Evolutionary conservation across 2,329 filamentous ascomycete species (phyloP).

Genomic region (Cladobotryum mycophilum): DNA sequence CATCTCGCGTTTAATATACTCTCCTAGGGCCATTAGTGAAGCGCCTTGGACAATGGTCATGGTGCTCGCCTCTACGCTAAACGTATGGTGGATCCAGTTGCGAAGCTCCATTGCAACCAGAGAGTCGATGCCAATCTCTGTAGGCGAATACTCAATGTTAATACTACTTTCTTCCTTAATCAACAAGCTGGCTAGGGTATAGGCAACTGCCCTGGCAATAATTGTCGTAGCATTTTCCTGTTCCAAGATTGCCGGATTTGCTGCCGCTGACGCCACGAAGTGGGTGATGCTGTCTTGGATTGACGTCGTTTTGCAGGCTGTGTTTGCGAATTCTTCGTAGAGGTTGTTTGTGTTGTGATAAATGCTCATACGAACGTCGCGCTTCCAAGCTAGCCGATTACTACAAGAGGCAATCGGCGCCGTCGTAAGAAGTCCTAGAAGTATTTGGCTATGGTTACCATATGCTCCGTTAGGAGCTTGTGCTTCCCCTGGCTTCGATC

Average conservation of each 20-base stretch:
- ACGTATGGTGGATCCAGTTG: constrained; percentile 16
- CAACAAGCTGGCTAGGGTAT: constrained; percentile 9
- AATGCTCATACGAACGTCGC: constrained; percentile 14
- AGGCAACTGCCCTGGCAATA: background rate
- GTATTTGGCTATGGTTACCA: background rate
- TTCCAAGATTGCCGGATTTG: background rate
- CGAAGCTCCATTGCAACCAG: constrained; percentile 20
- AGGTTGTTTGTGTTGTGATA: constrained; percentile 6
- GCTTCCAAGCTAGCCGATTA: constrained; percentile 13
- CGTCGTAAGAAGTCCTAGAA: constrained; percentile 10
- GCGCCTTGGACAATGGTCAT: constrained; percentile 16
- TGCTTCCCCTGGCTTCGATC: background rate
- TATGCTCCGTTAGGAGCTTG: too few relatives aligned
- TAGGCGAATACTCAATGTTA: constrained; percentile 2
- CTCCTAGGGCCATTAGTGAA: background rate
- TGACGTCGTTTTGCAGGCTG: background rate
- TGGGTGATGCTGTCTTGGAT: background rate
- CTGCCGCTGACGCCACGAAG: background rate
- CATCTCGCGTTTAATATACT: background rate
- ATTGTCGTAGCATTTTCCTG: background rate
- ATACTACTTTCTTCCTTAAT: constrained; percentile 15
- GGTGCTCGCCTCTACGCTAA: constrained; percentile 16
- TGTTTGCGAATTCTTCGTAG: background rate
- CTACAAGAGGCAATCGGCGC: constrained; percentile 4
- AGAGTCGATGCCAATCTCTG: constrained; percentile 17